These are phyloP conservation scores for Albifimbria verrucaria DNA, from an alignment of 2,329 filamentous ascomycete genomes.

Conservation along the genomic window DNA sequence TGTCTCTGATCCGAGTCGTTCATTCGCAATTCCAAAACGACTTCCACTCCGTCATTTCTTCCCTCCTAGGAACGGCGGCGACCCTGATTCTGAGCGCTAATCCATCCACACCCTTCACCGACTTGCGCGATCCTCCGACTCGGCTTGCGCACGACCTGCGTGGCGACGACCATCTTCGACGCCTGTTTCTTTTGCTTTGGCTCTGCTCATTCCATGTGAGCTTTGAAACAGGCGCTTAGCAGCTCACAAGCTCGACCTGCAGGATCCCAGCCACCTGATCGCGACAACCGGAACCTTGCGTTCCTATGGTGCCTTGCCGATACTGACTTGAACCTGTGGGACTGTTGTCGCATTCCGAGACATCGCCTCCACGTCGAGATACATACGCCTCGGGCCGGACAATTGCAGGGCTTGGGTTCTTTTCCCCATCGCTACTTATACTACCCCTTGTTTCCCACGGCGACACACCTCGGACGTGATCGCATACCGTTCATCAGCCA, in stretches of 20 bases:
- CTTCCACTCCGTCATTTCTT: neutral
- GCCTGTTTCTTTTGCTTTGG: neutral
- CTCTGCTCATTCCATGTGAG: neutral
- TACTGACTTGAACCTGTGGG: slow-evolving; percentile 14
- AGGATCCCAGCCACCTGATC: neutral
- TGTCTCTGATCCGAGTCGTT: slow-evolving; percentile 4
- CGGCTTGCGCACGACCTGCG: neutral
- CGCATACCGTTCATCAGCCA: slow-evolving; percentile 16
- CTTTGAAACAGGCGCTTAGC: neutral
- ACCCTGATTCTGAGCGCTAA: neutral
- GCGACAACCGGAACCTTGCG: neutral
- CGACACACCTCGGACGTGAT: slow-evolving; percentile 8
- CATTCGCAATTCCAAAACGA: neutral
- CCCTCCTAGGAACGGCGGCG: neutral
- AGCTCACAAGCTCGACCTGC: neutral
- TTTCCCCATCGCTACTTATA: slow-evolving; percentile 14
- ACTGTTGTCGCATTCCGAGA: slow-evolving; percentile 19
- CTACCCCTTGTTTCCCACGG: slow-evolving; percentile 9
- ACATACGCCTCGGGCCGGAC: neutral
- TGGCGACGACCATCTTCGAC: neutral
- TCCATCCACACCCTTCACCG: neutral
- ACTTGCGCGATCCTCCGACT: neutral
- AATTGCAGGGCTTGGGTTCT: neutral
- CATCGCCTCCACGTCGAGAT: slow-evolving; percentile 3
- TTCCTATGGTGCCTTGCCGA: neutral